A percentile compares a stretch with the other conserved stretches of the same genome.
phyloP scores from a whole-genome alignment of 768 basidiomycete species.

The Lactarius pseudohatsudake region DNA sequence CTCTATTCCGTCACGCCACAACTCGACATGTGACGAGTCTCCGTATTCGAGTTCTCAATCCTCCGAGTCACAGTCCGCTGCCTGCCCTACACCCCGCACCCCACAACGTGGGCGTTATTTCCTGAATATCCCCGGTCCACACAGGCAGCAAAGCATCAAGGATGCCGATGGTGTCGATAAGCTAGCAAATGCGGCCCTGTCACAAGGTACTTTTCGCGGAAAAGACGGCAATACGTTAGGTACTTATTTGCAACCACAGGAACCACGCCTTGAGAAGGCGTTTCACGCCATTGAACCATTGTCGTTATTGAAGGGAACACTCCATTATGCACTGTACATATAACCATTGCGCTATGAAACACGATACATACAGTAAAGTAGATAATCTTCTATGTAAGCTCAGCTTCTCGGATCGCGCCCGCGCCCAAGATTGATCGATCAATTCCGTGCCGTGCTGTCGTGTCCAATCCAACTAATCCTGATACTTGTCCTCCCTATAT shows the following conservation, averaged over 20 bases:
- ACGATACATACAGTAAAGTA: neutral
- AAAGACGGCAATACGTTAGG: neutral
- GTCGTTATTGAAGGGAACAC: neutral
- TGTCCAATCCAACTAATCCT: neutral
- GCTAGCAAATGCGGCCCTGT: conserved; percentile 11
- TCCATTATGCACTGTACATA: neutral
- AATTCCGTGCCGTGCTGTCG: neutral
- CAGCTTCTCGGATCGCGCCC: neutral
- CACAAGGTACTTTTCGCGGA: neutral
- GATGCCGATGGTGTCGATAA: conserved; percentile 21
- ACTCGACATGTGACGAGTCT: conserved; percentile 8
- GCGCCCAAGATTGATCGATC: neutral
- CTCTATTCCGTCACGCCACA: conserved; percentile 16
- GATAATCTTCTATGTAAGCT: conserved; percentile 1
- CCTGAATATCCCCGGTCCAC: conserved; percentile 8
- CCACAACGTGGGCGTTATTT: neutral
- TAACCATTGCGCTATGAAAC: neutral
- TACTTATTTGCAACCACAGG: neutral
- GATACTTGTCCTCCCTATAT: neutral
- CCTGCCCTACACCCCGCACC: neutral
- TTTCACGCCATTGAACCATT: neutral
- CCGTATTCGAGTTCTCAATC: conserved; percentile 10
- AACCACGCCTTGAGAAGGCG: neutral
- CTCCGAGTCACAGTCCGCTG: neutral
- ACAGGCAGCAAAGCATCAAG: conserved; percentile 13